Conservation (phyloP, 2,329 filamentous ascomycete species). For the Aureobasidium sp. region DNA sequence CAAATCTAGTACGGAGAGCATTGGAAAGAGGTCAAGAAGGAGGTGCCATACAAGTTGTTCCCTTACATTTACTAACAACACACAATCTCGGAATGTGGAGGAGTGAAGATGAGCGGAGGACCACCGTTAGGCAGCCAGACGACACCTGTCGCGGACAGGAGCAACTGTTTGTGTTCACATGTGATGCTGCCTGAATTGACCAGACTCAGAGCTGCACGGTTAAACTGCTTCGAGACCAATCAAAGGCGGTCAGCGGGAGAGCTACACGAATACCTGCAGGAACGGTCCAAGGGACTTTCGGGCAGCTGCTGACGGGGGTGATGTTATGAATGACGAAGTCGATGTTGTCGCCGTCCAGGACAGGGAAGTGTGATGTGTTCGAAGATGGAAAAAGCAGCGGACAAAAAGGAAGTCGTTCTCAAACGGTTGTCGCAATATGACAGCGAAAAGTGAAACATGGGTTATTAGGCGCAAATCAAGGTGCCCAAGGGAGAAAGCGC, state of each 20-base stretch:
- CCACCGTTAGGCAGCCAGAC: not conserved
- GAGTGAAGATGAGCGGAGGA: not conserved
- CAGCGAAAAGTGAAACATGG: not conserved
- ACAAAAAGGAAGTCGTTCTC: not conserved
- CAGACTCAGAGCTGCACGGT: not conserved
- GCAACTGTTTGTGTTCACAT: not conserved
- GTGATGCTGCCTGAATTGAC: not conserved
- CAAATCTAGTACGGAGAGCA: conserved; percentile 19
- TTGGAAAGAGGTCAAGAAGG: conserved; percentile 18
- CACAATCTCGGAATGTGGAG: not conserved
- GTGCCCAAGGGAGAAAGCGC: not conserved
- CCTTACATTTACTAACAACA: conserved; percentile 19
- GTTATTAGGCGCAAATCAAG: not conserved
- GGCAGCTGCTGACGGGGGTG: no score
- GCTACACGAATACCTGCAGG: not conserved
- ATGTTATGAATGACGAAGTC: not conserved
- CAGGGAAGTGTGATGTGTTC: not conserved
- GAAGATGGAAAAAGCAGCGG: not conserved
- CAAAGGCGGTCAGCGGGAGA: not conserved
- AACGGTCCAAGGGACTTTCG: not conserved
- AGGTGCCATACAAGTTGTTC: conserved; percentile 21
- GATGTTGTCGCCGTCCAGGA: not conserved
- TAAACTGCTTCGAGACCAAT: not conserved
- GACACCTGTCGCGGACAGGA: not conserved
- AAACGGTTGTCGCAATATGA: not conserved